phyloP scores from a whole-genome alignment of 768 basidiomycete species.

The Fibroporia radiculosa region DNA sequence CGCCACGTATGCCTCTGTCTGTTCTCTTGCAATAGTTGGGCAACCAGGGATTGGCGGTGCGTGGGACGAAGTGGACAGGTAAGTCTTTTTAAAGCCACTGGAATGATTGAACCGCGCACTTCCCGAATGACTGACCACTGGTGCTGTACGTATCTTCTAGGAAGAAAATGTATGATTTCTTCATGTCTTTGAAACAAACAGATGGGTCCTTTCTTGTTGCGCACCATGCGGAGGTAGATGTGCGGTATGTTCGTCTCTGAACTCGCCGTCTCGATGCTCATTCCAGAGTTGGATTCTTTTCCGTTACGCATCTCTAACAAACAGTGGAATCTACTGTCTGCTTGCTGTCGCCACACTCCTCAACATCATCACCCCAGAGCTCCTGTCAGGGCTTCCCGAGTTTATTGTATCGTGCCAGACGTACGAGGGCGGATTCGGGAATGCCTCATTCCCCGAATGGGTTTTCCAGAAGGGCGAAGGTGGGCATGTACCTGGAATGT shows the following conservation, averaged over 20 bases:
- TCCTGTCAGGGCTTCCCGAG: constrained; percentile 63
- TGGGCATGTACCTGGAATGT: too few species aligned
- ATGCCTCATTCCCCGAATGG: constrained; percentile 22
- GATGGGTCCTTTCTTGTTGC: constrained; percentile 94
- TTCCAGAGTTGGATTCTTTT: not conserved
- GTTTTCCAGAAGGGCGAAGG: constrained; percentile 9
- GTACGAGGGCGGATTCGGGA: constrained; percentile 87
- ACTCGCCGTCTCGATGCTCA: not conserved
- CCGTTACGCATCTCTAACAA: not conserved
- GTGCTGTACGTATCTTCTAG: constrained; percentile 18
- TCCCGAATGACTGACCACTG: not conserved
- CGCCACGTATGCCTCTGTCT: constrained; percentile 85
- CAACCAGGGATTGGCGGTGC: constrained; percentile 64
- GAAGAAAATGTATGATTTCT: constrained; percentile 75
- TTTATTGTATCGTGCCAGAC: constrained; percentile 92
- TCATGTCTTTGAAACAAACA: constrained; percentile 84
- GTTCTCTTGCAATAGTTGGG: constrained; percentile 76
- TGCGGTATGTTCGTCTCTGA: constrained; percentile 49
- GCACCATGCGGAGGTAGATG: constrained; percentile 85
- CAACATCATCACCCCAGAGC: constrained; percentile 82
- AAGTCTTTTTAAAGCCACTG: constrained; percentile 13
- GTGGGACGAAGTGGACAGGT: constrained; percentile 86
- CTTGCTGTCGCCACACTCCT: constrained; percentile 77
- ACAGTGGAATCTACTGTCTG: constrained; percentile 90
- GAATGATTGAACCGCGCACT: too few species aligned